Evolutionary conservation across 139 green algal species (phyloP).

Genomic region (Pseudopediastrum boryanum): DNA sequence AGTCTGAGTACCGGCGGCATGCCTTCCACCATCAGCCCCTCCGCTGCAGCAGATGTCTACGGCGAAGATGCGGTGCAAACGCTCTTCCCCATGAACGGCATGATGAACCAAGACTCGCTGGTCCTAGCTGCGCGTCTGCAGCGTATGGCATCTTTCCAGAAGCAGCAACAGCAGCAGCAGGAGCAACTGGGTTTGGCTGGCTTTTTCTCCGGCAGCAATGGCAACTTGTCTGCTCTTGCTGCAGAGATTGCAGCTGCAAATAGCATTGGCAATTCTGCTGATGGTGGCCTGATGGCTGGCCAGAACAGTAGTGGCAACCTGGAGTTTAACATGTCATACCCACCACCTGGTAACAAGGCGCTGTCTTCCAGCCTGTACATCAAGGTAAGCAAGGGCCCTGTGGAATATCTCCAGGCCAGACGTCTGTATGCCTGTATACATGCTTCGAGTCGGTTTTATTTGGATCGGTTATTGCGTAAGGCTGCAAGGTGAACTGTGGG

Average conservation of each 20-base stretch:
- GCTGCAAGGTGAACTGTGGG: too few relatives aligned
- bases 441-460: too few relatives aligned
- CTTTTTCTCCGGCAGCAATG: background rate
- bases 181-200: background rate
- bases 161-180: constrained; percentile 17
- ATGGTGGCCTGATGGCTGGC: constrained; percentile 20
- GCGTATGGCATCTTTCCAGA: background rate
- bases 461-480: too few relatives aligned
- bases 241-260: background rate
- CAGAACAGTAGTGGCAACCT: background rate
- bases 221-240: background rate
- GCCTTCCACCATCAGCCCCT: background rate
- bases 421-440: too few relatives aligned
- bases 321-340: too few relatives aligned
- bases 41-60: constrained; percentile 21
- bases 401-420: too few relatives aligned
- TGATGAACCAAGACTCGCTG: background rate
- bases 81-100: constrained; percentile 7
- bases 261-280: background rate
- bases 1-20: constrained; percentile 11
- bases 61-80: constrained; percentile 16
- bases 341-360: constrained; percentile 5
- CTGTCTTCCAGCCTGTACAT: constrained; percentile 36
- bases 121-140: background rate
- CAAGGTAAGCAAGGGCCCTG: constrained; percentile 26